These are phyloP conservation scores for Byssochlamys sp. DNA, from an alignment of 2,329 filamentous ascomycete species.

Conservation along the genomic window DNA sequence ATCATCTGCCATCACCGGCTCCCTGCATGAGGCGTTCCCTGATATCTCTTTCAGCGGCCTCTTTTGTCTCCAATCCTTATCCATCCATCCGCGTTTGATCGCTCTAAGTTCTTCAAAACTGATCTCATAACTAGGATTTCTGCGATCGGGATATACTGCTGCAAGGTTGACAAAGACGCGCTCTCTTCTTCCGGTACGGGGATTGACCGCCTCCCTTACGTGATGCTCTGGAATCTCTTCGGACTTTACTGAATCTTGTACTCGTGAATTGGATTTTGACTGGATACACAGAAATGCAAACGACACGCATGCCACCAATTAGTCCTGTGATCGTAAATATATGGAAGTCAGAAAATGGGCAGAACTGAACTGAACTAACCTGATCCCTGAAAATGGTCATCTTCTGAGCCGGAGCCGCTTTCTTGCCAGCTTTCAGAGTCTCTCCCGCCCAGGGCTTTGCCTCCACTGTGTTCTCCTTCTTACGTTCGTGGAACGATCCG, in stretches of 20 bases:
- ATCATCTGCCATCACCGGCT: slow-evolving; percentile 8
- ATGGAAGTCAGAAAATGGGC: slow-evolving; percentile 39
- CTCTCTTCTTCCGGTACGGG: slow-evolving; percentile 72
- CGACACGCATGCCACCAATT: slow-evolving; percentile 53
- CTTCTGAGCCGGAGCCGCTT: slow-evolving; percentile 66
- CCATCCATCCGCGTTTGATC: slow-evolving; percentile 57
- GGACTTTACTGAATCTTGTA: slow-evolving; percentile 25
- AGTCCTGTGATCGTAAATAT: slow-evolving; percentile 95
- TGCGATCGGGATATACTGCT: slow-evolving; percentile 69
- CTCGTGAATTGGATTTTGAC: slow-evolving; percentile 33
- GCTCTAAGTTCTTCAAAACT: slow-evolving; percentile 91
- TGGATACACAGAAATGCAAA: slow-evolving; percentile 45
- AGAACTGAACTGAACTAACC: slow-evolving; percentile 56
- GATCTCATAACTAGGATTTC: slow-evolving; percentile 62
- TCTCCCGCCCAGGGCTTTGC: slow-evolving; percentile 87
- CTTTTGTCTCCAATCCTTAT: slow-evolving; percentile 44
- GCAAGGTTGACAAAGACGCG: slow-evolving; percentile 79
- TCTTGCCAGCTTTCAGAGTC: slow-evolving; percentile 77
- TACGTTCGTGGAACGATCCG: slow-evolving; percentile 72
- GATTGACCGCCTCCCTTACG: slow-evolving; percentile 74
- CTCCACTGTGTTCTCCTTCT: slow-evolving; percentile 85
- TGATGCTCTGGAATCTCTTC: slow-evolving; percentile 60
- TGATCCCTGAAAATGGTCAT: slow-evolving; percentile 90
- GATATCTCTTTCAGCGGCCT: slow-evolving; percentile 49
- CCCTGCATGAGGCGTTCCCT: slow-evolving; percentile 20